phyloP scores from a whole-genome alignment of 352 stramenopile species.

The Phytophthora cryptogea region DNA sequence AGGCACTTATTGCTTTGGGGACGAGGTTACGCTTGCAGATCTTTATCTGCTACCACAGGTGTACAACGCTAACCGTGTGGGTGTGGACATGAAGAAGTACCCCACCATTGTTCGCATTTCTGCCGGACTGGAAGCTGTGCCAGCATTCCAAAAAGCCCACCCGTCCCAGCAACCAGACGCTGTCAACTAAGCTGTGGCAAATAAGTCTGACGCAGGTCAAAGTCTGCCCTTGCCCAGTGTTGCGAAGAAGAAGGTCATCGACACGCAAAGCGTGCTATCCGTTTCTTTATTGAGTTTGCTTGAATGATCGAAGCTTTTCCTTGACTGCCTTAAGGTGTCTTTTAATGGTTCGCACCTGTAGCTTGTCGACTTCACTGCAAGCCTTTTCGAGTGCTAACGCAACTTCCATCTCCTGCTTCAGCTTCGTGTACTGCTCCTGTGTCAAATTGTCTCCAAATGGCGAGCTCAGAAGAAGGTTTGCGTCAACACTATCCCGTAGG shows the following conservation, averaged over 20 bases:
- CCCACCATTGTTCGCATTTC: constrained; percentile 88
- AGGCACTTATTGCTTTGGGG: constrained; percentile 70
- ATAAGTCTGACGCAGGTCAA: too few relatives aligned
- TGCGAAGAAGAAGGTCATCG: constrained; percentile 7
- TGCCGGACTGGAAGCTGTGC: constrained; percentile 57
- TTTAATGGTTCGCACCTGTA: constrained; percentile 54
- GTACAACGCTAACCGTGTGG: constrained; percentile 91
- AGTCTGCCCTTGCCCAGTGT: background rate
- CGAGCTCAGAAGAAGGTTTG: constrained; percentile 39
- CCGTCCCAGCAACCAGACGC: constrained; percentile 82
- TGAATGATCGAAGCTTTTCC: constrained; percentile 38
- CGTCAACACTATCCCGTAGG: constrained; percentile 53
- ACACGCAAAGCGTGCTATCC: background rate
- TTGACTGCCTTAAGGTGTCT: constrained; percentile 53
- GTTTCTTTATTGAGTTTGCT: constrained; percentile 26
- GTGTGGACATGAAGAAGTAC: constrained; percentile 89
- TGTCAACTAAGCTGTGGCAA: constrained; percentile 17
- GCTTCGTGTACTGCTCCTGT: constrained; percentile 45
- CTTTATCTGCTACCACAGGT: constrained; percentile 91
- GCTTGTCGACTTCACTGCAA: constrained; percentile 37
- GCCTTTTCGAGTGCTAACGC: constrained; percentile 44
- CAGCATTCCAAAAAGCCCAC: constrained; percentile 84
- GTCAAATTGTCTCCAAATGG: constrained; percentile 51
- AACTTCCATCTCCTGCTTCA: constrained; percentile 54
- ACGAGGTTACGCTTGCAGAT: constrained; percentile 90